phyloP scores from a whole-genome alignment of 2,329 filamentous ascomycete species.

The Juglanconis sp. region DNA sequence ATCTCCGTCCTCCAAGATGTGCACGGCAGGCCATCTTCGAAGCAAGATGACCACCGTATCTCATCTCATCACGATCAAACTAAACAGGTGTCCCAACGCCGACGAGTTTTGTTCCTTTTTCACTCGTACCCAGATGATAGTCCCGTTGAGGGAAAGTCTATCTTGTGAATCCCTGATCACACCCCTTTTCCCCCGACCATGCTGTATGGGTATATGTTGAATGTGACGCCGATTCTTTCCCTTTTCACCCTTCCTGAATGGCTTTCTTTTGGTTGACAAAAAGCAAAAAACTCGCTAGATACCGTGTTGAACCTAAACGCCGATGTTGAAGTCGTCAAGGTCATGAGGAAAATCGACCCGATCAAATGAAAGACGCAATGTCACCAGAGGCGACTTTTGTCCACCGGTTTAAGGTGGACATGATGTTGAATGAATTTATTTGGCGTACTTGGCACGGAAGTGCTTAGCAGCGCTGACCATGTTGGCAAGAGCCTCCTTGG shows the following conservation, averaged over 20 bases:
- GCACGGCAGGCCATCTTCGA: background rate
- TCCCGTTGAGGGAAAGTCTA: constrained; percentile 21
- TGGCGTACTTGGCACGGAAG: constrained; percentile 86
- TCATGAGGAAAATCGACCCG: constrained; percentile 27
- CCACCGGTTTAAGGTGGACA: constrained; percentile 27
- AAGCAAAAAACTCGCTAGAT: constrained; percentile 17
- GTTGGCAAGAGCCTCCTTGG: constrained; percentile 92
- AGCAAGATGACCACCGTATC: background rate
- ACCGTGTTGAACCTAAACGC: constrained; percentile 36
- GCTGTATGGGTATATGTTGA: constrained; percentile 22
- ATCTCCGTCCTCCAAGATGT: background rate
- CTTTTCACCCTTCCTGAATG: constrained; percentile 13
- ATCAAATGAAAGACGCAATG: constrained; percentile 11
- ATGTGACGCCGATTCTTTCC: constrained; percentile 16
- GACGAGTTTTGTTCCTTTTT: constrained; percentile 6
- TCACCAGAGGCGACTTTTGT: constrained; percentile 18
- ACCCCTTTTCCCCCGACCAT: constrained; percentile 15
- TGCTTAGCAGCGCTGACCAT: constrained; percentile 98
- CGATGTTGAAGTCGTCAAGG: constrained; percentile 56
- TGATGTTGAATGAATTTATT: constrained; percentile 41
- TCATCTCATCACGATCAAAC: constrained; percentile 2
- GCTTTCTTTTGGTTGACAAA: constrained; percentile 19
- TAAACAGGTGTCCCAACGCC: constrained; percentile 13
- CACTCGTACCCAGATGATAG: constrained; percentile 16
- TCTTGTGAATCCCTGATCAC: constrained; percentile 10